Conservation (phyloP, 176 grass and related monocot species). For the maize (Zea mays) region DNA sequence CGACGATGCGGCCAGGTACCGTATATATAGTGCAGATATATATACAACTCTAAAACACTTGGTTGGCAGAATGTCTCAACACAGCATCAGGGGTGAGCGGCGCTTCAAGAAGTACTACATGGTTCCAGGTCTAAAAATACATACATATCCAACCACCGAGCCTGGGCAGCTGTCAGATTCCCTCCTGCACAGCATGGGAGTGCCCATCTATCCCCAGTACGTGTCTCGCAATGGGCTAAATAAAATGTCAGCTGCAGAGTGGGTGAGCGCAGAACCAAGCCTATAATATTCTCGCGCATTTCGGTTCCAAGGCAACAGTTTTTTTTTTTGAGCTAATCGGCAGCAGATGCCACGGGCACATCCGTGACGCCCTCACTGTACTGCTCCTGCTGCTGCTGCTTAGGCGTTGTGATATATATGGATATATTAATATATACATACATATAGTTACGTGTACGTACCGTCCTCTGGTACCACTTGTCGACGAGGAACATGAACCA, state of each 20-base stretch:
- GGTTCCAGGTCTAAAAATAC: background rate
- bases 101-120: background rate
- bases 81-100: too few relatives aligned
- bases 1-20: too few relatives aligned
- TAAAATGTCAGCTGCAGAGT: background rate
- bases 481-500: constrained; percentile 76
- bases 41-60: background rate
- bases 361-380: constrained; percentile 21
- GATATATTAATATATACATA: too few relatives aligned
- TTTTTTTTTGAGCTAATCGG: background rate
- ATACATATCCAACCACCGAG: background rate
- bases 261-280: background rate
- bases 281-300: background rate
- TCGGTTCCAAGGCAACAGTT: background rate
- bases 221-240: background rate
- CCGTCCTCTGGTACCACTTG: constrained; percentile 76
- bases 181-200: background rate
- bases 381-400: too few relatives aligned
- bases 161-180: constrained; percentile 24
- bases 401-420: too few relatives aligned
- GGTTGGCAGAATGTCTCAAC: background rate
- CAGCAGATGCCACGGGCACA: constrained; percentile 19
- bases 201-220: background rate
- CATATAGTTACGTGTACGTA: constrained; percentile 2
- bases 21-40: too few relatives aligned